Evolutionary conservation across 371 early-diverging fungal species (phyloP), one percentile per base, ranked within the genome.

Genomic region (Mucor mucedo): DNA sequence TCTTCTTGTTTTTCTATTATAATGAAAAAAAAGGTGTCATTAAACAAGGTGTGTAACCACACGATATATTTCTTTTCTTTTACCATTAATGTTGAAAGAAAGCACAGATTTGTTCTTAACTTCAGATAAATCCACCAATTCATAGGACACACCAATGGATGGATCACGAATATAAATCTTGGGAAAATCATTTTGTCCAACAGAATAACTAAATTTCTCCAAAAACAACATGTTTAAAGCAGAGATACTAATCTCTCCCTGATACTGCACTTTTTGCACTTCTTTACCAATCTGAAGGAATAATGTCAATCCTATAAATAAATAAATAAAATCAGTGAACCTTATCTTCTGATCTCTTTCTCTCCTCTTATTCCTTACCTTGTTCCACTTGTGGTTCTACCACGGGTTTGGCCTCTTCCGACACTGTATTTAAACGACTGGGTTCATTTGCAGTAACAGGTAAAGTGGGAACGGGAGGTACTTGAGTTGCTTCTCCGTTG

Each of bases 121-220:
- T 60, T 92, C 90, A 5, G 58, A 42, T 28, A 89, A 60, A 59
- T 91, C 83, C 52, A 87, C 88, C 11, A 92, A 80, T 58, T 91
- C 90, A 61, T 92, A 91, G 9, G 84, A 83, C 14, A 90, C 79
- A 39, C 78, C 77, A 5, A 81, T 62, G 5, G 76, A 58, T 2
- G 87, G 78, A 58, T 91, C 91, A 33, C 82, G 82, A 35, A 92
- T 86, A 60, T 92, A 91, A 30, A 91, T 85, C 44, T 70, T 84
- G 1, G 89, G 86, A 41, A 88, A 88, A 64, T 87, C 84, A 11
- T 83, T 79, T 60, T 86, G 82, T 5, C 86, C 79, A 14, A 86
- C 80, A 28, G 83, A 82, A 66, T 87, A 86, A 60, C 78, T 82
- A 52, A 88, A 88, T 47, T 82, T 83, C 60, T 88, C 89, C 60